Evolutionary conservation across 192 early-diverging fungal genomes (phyloP), one percentile per base, ranked within the genome.

Genomic region (Coemansia nantahalensis): DNA sequence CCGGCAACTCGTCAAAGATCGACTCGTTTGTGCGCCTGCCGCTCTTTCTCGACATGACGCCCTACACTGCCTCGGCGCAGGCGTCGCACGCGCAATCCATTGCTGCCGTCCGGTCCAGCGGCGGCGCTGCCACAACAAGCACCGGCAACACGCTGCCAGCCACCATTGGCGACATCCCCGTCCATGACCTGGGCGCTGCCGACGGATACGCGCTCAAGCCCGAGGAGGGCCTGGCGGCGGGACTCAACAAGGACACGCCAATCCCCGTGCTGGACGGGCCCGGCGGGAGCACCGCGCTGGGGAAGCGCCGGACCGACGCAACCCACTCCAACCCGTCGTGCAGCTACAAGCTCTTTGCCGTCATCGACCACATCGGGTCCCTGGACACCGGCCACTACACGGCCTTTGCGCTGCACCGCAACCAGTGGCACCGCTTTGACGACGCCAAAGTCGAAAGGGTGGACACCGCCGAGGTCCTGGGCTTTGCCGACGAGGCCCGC

Each of bases 301-400:
- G 64, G 33, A 46, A 68, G 57, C 53, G 66, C 15, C 48, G 48
- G 50, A 39, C 47, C 40, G 67, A 67, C 17, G 59, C 65, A 6
- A 58, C 45, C 32, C 73, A 80, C 23, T 64, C 78, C 0, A 81
- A 84, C 44, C 91, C 86, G 1, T 72, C 86, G 2, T 87, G 88
- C 69, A 64, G 81, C 45, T 97, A 97, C 53, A 77, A 80, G 8
- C 69, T 99, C 18, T 96, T 96, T 79, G 91, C 91, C 10, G 89
- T 99, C 14, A 84, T 97, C 32, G 89, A 90, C 40, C 96, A 99
- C 50, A 79, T 85, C 41, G 96, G 96, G 13, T 84, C 83, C 48
- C 63, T 97, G 56, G 91, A 99, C 45, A 92, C 95, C 1, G 96
- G 96, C 16, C 96, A 99, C 64, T 99, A 99, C 62, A 93, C 86